Conservation (phyloP, 78 protist genomes). For the Emiliania huxleyi region DNA sequence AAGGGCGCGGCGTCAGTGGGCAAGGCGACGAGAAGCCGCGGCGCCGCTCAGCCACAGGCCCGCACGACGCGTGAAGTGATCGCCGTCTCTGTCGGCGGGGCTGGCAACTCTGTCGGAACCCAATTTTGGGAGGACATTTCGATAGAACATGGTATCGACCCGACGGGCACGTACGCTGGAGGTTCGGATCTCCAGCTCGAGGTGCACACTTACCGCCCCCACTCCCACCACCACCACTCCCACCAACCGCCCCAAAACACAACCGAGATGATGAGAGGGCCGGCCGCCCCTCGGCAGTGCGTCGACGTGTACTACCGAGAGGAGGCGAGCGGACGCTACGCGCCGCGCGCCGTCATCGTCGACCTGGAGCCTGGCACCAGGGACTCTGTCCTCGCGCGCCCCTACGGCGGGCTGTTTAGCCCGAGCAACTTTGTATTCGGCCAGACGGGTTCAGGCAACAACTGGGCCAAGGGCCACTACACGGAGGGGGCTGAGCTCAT, state of each 20-base stretch:
- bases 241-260: too few relatives aligned
- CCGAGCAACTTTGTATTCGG: slow-evolving; percentile 94
- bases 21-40: too few relatives aligned
- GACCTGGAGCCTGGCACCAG: slow-evolving; percentile 98
- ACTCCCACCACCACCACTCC: too few relatives aligned
- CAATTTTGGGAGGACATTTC: slow-evolving; percentile 87
- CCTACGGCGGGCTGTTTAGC: slow-evolving; percentile 89
- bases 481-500: slow-evolving; percentile 96
- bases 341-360: slow-evolving; percentile 97
- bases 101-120: slow-evolving; percentile 31
- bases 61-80: too few relatives aligned
- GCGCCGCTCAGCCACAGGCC: too few relatives aligned
- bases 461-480: slow-evolving; percentile 99
- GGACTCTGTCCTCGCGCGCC: slow-evolving; percentile 88
- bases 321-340: slow-evolving; percentile 88
- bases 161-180: slow-evolving; percentile 89
- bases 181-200: slow-evolving; percentile 87
- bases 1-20: too few relatives aligned
- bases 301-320: slow-evolving; percentile 96
- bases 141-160: slow-evolving; percentile 93
- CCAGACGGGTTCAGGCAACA: slow-evolving; percentile 92
- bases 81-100: too few relatives aligned
- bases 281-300: too few relatives aligned
- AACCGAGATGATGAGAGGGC: too few relatives aligned
- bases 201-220: too few relatives aligned